Evolutionary conservation across 2,329 filamentous ascomycete genomes (phyloP).

Genomic region (Myriosclerotinia scirpicola): DNA sequence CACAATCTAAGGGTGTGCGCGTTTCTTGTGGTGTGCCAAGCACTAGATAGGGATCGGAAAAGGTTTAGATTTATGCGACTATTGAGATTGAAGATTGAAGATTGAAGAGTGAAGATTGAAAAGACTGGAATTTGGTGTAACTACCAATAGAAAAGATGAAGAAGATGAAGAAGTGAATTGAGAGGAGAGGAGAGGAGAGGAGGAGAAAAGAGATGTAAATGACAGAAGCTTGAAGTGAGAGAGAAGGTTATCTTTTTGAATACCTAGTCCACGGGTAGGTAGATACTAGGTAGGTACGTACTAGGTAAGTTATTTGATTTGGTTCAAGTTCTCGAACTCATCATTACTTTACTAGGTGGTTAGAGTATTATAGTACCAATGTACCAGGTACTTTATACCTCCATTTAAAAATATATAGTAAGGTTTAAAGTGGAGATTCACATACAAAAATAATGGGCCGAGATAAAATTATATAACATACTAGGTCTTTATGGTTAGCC

Average conservation of each 20-base stretch:
- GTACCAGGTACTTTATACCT: no score
- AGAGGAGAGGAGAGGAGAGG: neutral
- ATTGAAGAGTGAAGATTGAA: neutral
- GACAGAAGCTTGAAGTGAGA: neutral
- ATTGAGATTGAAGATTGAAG: no score
- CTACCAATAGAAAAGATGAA: neutral
- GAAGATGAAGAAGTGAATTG: neutral
- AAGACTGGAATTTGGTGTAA: neutral
- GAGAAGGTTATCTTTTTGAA: no score
- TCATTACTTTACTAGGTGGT: neutral
- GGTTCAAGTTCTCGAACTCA: neutral
- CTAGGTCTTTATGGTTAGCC: neutral
- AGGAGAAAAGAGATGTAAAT: neutral
- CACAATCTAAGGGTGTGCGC: slow-evolving; percentile 7
- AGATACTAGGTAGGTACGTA: neutral
- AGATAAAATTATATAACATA: neutral
- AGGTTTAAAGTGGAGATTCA: neutral
- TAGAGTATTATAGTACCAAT: no score
- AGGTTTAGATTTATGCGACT: neutral
- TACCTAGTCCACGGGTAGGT: no score
- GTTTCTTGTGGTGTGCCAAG: slow-evolving; percentile 15
- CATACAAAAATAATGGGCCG: neutral
- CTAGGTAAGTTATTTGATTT: neutral
- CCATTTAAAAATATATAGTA: neutral
- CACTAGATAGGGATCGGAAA: slow-evolving; percentile 24